These are phyloP conservation scores for Plasmodium knowlesi DNA, from an alignment of 169 alveolate genomes.

Conservation along the genomic window DNA sequence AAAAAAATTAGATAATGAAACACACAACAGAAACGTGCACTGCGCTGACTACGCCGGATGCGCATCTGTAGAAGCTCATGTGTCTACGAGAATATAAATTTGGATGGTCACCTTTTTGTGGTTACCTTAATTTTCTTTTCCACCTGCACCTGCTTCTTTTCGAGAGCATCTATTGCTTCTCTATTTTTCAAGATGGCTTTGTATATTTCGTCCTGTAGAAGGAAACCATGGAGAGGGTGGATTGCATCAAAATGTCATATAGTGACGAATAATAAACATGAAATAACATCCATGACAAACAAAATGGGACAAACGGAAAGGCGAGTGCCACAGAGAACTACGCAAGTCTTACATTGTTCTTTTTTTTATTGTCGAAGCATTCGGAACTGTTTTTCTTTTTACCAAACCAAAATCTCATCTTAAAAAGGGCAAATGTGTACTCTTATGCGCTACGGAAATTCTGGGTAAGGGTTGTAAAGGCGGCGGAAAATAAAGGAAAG, in stretches of 20 bases:
- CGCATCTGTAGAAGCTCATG: background rate
- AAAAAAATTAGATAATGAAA: background rate
- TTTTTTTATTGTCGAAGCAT: conserved; percentile 28
- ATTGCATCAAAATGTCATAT: background rate
- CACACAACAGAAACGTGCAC: background rate
- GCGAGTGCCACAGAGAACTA: background rate
- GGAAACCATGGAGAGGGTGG: background rate
- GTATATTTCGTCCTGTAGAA: conserved; percentile 60
- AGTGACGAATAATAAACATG: background rate
- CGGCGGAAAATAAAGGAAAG: background rate
- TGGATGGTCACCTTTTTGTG: background rate
- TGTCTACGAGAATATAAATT: background rate
- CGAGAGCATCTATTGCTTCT: conserved; percentile 74
- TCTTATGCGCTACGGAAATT: background rate
- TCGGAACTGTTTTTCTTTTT: conserved; percentile 72
- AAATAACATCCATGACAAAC: background rate
- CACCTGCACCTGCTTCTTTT: conserved; percentile 73
- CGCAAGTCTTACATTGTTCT: conserved; percentile 48
- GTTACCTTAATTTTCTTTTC: conserved; percentile 74
- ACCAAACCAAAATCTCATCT: conserved; percentile 74
- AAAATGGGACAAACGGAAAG: background rate
- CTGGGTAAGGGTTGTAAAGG: background rate
- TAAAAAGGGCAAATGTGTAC: conserved; percentile 7
- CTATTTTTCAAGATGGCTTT: conserved; percentile 71
- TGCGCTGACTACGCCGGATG: background rate